Base-by-base conservation (phyloP, 2,329 filamentous ascomycete species). In the Cadophora sp. region DNA sequence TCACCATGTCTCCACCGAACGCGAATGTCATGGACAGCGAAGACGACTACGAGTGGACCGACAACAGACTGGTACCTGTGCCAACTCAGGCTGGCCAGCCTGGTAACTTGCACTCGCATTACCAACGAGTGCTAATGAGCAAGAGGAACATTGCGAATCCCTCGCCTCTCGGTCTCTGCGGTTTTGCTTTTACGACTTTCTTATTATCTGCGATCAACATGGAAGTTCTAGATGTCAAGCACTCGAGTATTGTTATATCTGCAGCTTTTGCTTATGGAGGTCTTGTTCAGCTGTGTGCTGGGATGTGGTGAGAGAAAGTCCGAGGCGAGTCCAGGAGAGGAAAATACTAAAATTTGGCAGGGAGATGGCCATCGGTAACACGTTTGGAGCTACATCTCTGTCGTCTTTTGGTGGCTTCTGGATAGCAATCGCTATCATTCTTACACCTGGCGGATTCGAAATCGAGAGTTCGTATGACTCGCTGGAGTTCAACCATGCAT, bases 351-450 rank as follows among this genome's bases (percentile, higher is more conserved):
- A 22, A 16, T n/a, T 12, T 53, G 7, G 7, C 5, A 93, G 91
- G 91, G 92, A 95, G 82, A 92, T 95, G 87, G 91, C 92, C 43
- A 85, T 92, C n/a, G 92, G 92, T 67, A 95, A 95, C 84, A 95
- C 92, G 12, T 94, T 95, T 73, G 92, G 92, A 84, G 92, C 91
- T 63, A 94, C 92, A 27, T 91, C 92, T 24, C 82, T 95, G 67
- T 92, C 91, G 11, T 94, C 92, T 0, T 95, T 92, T 77, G 92
- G 92, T 74, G 92, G 92, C 71, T 95, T 95, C 85, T 95, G 92
- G 92, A 87, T 95, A 76, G 83, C 86, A 14, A 91, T 92, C 75
- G 92, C 83, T 70, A 90, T 94, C 74, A 84, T 94, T 64, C 80
- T 92, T 70, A 92, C 91, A 1, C 92, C 87, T 1, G 77, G 85